Evolutionary conservation across 2,329 filamentous ascomycete species (phyloP).

Genomic region (Fusarium sp.): DNA sequence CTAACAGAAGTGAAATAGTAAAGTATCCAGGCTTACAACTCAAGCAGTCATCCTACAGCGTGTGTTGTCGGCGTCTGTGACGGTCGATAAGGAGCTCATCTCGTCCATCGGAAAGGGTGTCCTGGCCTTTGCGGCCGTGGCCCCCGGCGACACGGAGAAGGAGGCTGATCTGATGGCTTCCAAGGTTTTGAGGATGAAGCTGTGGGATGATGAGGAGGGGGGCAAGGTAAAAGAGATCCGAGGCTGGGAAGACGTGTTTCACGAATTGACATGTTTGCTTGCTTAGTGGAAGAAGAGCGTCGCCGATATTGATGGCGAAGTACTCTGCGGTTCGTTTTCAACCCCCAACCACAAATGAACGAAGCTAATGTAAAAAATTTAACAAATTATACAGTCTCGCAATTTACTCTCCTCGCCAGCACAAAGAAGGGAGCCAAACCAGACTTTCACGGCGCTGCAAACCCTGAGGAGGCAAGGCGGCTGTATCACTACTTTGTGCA

Average conservation of each 20-base stretch:
- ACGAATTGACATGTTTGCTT: conserved; percentile 15
- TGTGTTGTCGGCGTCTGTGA: conserved; percentile 94
- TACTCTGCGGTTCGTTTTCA: conserved; percentile 79
- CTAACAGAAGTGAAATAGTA: conserved; percentile 5
- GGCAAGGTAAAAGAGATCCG: conserved; percentile 61
- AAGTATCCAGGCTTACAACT: conserved; percentile 21
- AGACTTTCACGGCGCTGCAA: conserved; percentile 89
- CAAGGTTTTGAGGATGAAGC: conserved; percentile 87
- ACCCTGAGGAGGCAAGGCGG: conserved; percentile 77
- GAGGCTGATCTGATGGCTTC: conserved; percentile 84
- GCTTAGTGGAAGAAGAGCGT: conserved; percentile 88
- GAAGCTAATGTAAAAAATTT: conserved; percentile 7
- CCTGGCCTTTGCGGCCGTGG: conserved; percentile 90
- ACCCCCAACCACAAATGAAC: neutral
- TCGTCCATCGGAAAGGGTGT: conserved; percentile 92
- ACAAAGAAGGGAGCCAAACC: conserved; percentile 98
- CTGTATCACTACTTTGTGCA: conserved; percentile 86
- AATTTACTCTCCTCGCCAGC: conserved; percentile 91
- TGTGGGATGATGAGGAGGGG: conserved; percentile 87
- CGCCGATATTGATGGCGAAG: conserved; percentile 85
- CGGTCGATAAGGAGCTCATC: conserved; percentile 88
- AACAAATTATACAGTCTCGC: conserved; percentile 89
- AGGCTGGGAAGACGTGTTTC: conserved; percentile 1
- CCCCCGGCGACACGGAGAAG: conserved; percentile 87
- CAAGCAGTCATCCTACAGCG: conserved; percentile 84